phyloP scores from a whole-genome alignment of 1,139 yeast species.

The Zygoascus meyerae region DNA sequence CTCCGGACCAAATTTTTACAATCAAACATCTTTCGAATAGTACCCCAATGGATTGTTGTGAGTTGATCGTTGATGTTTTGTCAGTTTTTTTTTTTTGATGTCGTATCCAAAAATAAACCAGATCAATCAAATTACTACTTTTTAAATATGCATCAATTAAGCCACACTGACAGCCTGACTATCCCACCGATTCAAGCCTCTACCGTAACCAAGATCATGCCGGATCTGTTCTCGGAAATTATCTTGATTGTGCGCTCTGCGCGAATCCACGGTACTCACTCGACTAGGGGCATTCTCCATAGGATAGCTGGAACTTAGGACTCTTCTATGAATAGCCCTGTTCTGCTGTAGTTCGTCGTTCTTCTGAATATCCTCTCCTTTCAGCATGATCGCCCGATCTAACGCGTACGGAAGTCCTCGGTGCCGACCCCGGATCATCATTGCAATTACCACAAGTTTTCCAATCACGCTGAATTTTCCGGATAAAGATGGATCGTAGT shows the following conservation, averaged over 20 bases:
- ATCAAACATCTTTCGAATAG: no score
- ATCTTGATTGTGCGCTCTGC: background rate
- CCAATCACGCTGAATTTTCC: slow-evolving; percentile 68
- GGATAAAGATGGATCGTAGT: slow-evolving; percentile 59
- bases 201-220: background rate
- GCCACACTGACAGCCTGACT: slow-evolving; percentile 1
- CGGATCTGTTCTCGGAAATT: slow-evolving; percentile 3
- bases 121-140: no score
- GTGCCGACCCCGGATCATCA: slow-evolving; percentile 92
- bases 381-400: slow-evolving; percentile 90
- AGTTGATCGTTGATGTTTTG: no score
- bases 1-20: no score
- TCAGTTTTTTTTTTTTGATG: no score
- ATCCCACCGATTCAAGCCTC: background rate
- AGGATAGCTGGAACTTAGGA: slow-evolving; percentile 17
- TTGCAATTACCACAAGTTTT: slow-evolving; percentile 76
- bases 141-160: background rate
- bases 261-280: background rate
- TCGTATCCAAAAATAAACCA: no score
- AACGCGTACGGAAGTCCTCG: slow-evolving; percentile 93
- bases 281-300: background rate
- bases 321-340: slow-evolving; percentile 15
- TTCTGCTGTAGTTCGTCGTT: slow-evolving; percentile 49
- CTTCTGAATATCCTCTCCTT: slow-evolving; percentile 59
- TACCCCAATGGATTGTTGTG: no score